Percentiles rank a stretch among this genome's conserved stretches.
These are phyloP conservation scores for Aureobasidium pullulans DNA, from an alignment of 2,329 filamentous ascomycete species.

Conservation along the genomic window DNA sequence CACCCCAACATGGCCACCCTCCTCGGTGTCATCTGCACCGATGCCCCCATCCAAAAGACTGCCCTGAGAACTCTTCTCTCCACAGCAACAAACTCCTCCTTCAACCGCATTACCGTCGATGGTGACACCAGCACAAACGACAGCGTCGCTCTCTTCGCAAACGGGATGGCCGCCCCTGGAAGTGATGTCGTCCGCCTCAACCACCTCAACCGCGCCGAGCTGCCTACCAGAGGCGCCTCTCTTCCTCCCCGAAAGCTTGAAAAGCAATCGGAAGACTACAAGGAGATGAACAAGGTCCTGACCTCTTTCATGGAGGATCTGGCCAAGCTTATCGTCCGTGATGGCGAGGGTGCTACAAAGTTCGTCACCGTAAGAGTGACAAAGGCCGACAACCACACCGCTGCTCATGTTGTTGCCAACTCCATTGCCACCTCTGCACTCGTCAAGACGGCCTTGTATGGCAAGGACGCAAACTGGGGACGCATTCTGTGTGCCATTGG, in stretches of 20 bases:
- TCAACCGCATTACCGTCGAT: constrained; percentile 96
- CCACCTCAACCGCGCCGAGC: not conserved
- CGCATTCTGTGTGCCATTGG: constrained; percentile 92
- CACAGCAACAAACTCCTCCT: constrained; percentile 71
- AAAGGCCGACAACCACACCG: constrained; percentile 61
- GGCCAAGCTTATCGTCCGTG: constrained; percentile 86
- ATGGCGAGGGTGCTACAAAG: constrained; percentile 96
- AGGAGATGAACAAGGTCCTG: constrained; percentile 63
- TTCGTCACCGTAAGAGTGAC: constrained; percentile 88
- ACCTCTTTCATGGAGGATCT: constrained; percentile 74
- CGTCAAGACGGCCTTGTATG: constrained; percentile 95
- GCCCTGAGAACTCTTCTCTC: constrained; percentile 64
- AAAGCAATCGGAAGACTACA: constrained; percentile 48
- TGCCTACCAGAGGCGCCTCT: not conserved
- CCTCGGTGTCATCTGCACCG: constrained; percentile 84
- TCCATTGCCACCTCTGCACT: constrained; percentile 86
- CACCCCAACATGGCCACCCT: constrained; percentile 98
- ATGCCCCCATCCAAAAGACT: constrained; percentile 66
- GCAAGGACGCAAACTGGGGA: constrained; percentile 97
- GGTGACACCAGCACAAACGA: constrained; percentile 98
- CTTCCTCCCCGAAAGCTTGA: not conserved
- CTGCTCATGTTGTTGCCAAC: constrained; percentile 72
- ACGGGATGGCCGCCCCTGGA: constrained; percentile 62
- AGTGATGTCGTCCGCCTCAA: not conserved
- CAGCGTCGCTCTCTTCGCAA: constrained; percentile 88